Conservation (phyloP, 2,329 filamentous ascomycete species). For the Phoma herbarum region DNA sequence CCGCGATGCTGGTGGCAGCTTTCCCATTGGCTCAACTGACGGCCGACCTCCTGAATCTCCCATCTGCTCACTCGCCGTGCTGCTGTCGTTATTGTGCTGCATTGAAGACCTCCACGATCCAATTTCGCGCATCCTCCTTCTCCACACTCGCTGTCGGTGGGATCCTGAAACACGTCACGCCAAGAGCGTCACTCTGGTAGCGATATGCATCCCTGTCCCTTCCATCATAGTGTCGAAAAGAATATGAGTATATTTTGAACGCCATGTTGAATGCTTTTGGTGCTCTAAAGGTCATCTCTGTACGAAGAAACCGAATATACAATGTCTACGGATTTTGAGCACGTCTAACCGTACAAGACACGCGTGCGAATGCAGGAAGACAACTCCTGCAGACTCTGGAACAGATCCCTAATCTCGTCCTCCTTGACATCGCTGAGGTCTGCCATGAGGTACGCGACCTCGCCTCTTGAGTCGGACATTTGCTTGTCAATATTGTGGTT, state of each 20-base stretch:
- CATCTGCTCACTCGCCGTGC: slow-evolving; percentile 8
- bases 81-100: slow-evolving; percentile 5
- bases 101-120: slow-evolving; percentile 2
- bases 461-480: slow-evolving; percentile 93
- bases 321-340: slow-evolving; percentile 37
- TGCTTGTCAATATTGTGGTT: slow-evolving; percentile 99
- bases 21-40: not conserved
- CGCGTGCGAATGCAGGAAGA: slow-evolving; percentile 65
- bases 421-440: slow-evolving; percentile 89
- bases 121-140: slow-evolving; percentile 17
- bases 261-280: slow-evolving; percentile 52
- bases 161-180: not conserved
- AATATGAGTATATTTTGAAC: slow-evolving; percentile 26
- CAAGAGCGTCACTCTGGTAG: not conserved
- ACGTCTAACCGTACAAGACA: slow-evolving; percentile 52
- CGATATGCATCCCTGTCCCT: slow-evolving; percentile 2
- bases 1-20: slow-evolving; percentile 1
- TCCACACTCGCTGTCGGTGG: slow-evolving; percentile 8
- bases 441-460: slow-evolving; percentile 96
- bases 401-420: slow-evolving; percentile 84
- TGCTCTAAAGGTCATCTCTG: slow-evolving; percentile 5
- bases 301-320: slow-evolving; percentile 39
- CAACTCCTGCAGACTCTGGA: slow-evolving; percentile 80
- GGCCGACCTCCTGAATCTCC: not conserved
- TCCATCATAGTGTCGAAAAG: not conserved